Conservation (phyloP, 305 asterid genomes). For the Andrographis paniculata region DNA sequence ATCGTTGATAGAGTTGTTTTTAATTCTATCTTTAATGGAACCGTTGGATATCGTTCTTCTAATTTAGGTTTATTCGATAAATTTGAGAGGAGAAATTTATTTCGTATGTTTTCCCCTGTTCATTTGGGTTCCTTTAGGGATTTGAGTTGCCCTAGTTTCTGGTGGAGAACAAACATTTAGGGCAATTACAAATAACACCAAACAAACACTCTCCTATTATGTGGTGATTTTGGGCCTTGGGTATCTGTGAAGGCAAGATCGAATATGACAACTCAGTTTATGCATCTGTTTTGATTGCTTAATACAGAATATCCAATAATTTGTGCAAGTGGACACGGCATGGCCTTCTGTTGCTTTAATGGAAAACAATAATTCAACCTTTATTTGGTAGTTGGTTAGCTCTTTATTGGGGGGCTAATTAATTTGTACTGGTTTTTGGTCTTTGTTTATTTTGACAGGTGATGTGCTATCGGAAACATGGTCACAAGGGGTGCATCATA, state of each 20-base stretch:
- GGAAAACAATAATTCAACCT: slow-evolving; percentile 2
- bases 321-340: slow-evolving; percentile 14
- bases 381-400: neutral
- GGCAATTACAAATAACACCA: neutral
- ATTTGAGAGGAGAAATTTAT: neutral
- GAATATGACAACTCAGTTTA: slow-evolving; percentile 21
- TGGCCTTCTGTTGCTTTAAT: slow-evolving; percentile 12
- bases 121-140: slow-evolving; percentile 5
- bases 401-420: slow-evolving; percentile 5
- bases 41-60: neutral
- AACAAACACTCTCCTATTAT: neutral
- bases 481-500: slow-evolving; percentile 75
- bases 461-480: slow-evolving; percentile 77
- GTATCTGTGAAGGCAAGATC: slow-evolving; percentile 18
- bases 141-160: slow-evolving; percentile 8
- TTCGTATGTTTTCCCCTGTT: neutral
- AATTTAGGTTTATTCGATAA: neutral
- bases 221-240: slow-evolving; percentile 13
- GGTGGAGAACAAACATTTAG: neutral
- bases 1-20: too few species aligned
- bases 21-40: neutral
- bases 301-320: slow-evolving; percentile 9
- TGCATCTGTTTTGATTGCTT: slow-evolving; percentile 14
- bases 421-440: neutral
- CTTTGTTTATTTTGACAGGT: slow-evolving; percentile 34